Base-by-base conservation (phyloP, 768 basidiomycete species). In the Krasilnikovozyma curviuscula region DNA sequence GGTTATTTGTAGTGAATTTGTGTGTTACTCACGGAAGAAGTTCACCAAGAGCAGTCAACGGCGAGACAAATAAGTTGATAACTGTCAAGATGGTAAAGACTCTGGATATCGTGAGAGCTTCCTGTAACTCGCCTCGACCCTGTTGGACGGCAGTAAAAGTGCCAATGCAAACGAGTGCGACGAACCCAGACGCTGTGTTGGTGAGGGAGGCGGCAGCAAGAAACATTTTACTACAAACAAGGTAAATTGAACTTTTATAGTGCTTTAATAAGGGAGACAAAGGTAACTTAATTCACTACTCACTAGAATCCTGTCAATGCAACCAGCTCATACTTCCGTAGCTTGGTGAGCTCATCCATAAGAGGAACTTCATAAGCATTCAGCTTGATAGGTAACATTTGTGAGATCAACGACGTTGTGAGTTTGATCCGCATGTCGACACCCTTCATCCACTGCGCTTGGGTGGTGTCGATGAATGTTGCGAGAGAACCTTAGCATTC, bases 351-450 rank as follows among this genome's bases (percentile, higher is more conserved):
- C 35, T 50, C 35, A 10, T 23, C 49, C 18, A 31, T 18, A 18
- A 50, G 33, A 9, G 24, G 10, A 3, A 3, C 13, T 30, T 50
- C 49, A 30, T 50, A 50, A n/a, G 29, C 31, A 18, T 24, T 19
- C 16, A 50, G 49, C 34, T 50, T 50, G 49, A 50, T 50, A 2
- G 49, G 43, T 13, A 44, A 18, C 24, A 42, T 24, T 19, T 50
- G 49, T 16, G 14, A 23, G 49, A 50, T 34, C 27, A 44, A 23
- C 14, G 49, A 50, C 2, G 49, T 31, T n/a, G n/a, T 21, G 29
- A 50, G 42, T 38, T 50, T 50, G 43, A 50, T 50, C 21, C 49
- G 9, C 6, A 23, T n/a, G 19, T 50, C 49, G 0, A 50, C 32
- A 13, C 34, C 25, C 7, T 1, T 24, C 41, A 50, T 43, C 49